Conservation (phyloP, 202 grass and related monocot genomes). For the Setaria italica region DNA sequence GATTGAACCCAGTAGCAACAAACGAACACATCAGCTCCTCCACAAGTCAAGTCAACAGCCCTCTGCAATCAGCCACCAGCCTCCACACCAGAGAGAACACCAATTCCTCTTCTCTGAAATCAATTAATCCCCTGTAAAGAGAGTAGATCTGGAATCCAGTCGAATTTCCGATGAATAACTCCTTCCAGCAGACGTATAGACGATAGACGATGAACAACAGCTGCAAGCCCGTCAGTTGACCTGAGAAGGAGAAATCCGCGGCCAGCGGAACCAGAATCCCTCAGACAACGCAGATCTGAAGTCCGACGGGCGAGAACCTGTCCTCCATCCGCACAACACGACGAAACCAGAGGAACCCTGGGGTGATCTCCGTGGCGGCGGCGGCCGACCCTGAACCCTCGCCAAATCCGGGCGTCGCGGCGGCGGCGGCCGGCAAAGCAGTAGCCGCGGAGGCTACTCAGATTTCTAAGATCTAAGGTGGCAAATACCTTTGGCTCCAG, state of each 20-base stretch:
- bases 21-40: constrained; percentile 12
- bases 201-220: constrained; percentile 15
- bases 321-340: constrained; percentile 33
- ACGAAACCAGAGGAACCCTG: constrained; percentile 25
- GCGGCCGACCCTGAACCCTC: constrained; percentile 6
- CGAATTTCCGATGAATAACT: constrained; percentile 15
- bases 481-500: constrained; percentile 72
- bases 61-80: constrained; percentile 8
- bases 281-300: constrained; percentile 57
- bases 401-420: constrained; percentile 23
- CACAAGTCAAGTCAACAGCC: constrained; percentile 44
- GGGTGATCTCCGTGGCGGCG: constrained; percentile 38
- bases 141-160: constrained; percentile 46
- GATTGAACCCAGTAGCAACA: constrained; percentile 14
- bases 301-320: neutral
- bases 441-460: constrained; percentile 46
- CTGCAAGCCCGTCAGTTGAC: constrained; percentile 33
- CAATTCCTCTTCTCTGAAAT: constrained; percentile 12
- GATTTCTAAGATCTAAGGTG: constrained; percentile 79
- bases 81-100: constrained; percentile 17
- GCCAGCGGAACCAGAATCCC: constrained; percentile 48
- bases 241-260: constrained; percentile 30
- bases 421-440: constrained; percentile 19
- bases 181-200: constrained; percentile 24
- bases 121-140: neutral